Percentiles rank a stretch among this genome's conserved stretches.
These are phyloP conservation scores for Babesia ovis DNA, from an alignment of 169 alveolate genomes.

Conservation along the genomic window DNA sequence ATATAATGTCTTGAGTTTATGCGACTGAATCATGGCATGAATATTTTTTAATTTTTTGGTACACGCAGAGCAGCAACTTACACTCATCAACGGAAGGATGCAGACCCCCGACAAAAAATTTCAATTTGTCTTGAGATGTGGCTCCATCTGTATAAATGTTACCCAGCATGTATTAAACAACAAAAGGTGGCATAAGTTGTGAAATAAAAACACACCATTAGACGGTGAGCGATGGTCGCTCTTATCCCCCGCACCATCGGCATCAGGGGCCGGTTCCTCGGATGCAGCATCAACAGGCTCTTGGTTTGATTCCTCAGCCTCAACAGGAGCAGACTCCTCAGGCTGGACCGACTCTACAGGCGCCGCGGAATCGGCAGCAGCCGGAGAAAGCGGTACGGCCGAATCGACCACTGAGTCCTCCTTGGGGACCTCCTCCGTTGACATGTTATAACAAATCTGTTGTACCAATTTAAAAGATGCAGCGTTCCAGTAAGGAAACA, in stretches of 20 bases:
- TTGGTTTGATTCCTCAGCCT: background rate
- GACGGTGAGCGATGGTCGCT: background rate
- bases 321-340: background rate
- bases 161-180: too few species aligned
- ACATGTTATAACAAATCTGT: background rate
- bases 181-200: too few species aligned
- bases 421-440: background rate
- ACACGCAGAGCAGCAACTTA: too few species aligned
- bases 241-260: background rate
- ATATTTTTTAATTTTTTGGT: too few species aligned
- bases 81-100: slow-evolving; percentile 64
- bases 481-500: slow-evolving; percentile 20
- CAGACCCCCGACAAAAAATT: slow-evolving; percentile 65
- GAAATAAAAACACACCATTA: background rate
- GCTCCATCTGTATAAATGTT: background rate
- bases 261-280: background rate
- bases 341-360: background rate
- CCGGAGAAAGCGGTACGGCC: background rate
- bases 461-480: background rate
- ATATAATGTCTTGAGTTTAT: too few species aligned
- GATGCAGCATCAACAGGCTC: background rate
- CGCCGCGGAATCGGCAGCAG: background rate
- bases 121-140: slow-evolving; percentile 19
- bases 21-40: too few species aligned
- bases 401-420: background rate